A percentile compares a stretch with the other conserved stretches of the same genome.
phyloP scores from a whole-genome alignment of 768 basidiomycete species.

The Tricholoma saponaceum region DNA sequence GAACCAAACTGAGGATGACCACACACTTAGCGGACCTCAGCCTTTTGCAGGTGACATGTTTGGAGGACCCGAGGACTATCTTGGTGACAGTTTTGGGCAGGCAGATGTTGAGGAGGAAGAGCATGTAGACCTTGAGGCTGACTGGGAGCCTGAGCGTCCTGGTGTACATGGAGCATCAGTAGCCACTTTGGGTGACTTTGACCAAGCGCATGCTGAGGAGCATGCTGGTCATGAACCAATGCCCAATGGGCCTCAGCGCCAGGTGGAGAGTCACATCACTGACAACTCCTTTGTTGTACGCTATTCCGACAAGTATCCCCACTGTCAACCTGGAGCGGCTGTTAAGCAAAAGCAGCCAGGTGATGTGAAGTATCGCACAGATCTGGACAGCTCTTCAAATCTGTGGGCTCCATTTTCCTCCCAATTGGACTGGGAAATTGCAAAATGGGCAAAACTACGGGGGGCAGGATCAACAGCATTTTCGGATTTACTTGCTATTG shows the following conservation, averaged over 20 bases:
- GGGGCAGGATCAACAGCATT: conserved; percentile 32
- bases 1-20: too few species aligned
- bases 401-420: conserved; percentile 28
- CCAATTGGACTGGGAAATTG: conserved; percentile 34
- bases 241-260: background rate
- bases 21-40: too few species aligned
- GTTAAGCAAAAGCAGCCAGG: background rate
- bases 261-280: background rate
- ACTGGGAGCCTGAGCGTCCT: background rate
- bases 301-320: background rate
- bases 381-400: conserved; percentile 5
- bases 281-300: background rate
- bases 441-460: conserved; percentile 33
- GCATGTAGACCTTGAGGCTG: background rate
- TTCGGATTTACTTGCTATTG: conserved; percentile 33
- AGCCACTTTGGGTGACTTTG: too few species aligned
- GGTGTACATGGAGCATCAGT: background rate
- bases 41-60: background rate
- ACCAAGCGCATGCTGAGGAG: too few species aligned
- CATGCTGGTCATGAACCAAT: background rate
- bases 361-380: conserved; percentile 1
- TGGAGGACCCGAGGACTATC: background rate
- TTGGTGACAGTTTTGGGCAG: background rate
- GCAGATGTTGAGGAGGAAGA: too few species aligned
- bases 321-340: background rate